Evolutionary conservation across 2,329 filamentous ascomycete genomes (phyloP).

Genomic region (Chaetomium sp.): DNA sequence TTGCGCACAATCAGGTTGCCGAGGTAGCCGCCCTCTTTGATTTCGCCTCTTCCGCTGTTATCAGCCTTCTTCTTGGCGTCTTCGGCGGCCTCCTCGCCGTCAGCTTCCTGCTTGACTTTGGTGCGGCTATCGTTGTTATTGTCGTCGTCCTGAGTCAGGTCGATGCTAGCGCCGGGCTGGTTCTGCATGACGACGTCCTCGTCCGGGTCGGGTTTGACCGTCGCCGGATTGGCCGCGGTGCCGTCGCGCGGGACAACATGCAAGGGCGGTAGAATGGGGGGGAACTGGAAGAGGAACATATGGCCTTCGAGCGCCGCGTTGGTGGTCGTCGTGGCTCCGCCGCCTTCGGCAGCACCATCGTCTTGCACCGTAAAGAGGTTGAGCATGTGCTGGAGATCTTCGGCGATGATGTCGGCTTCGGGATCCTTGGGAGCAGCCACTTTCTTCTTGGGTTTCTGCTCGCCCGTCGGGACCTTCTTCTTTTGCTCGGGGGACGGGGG

Average conservation of each 20-base stretch:
- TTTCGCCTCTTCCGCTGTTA: slow-evolving; percentile 19
- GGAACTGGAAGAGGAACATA: slow-evolving; percentile 59
- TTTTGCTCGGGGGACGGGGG: slow-evolving; percentile 30
- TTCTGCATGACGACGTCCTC: slow-evolving; percentile 34
- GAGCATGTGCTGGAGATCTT: slow-evolving; percentile 29
- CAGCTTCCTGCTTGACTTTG: slow-evolving; percentile 24
- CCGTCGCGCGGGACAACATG: slow-evolving; percentile 21
- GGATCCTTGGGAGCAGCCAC: slow-evolving; percentile 19
- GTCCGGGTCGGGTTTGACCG: slow-evolving; percentile 37
- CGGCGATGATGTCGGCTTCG: slow-evolving; percentile 28
- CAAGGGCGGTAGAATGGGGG: slow-evolving; percentile 54
- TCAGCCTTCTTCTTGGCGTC: slow-evolving; percentile 24
- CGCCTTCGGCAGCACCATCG: slow-evolving; percentile 10
- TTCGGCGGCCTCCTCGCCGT: slow-evolving; percentile 17
- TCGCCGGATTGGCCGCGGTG: slow-evolving; percentile 23
- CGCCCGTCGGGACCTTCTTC: slow-evolving; percentile 26
- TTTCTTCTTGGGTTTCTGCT: slow-evolving; percentile 15
- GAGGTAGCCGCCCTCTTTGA: slow-evolving; percentile 48
- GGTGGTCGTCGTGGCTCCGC: slow-evolving; percentile 2
- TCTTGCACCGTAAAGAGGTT: slow-evolving; percentile 26
- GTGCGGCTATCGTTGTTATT: not conserved
- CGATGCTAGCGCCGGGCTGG: slow-evolving; percentile 31
- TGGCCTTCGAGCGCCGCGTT: slow-evolving; percentile 41
- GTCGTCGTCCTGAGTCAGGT: slow-evolving; percentile 33
- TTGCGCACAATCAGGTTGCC: slow-evolving; percentile 55